Conservation (phyloP, 768 basidiomycete genomes). For the Tephrocybe rancida region DNA sequence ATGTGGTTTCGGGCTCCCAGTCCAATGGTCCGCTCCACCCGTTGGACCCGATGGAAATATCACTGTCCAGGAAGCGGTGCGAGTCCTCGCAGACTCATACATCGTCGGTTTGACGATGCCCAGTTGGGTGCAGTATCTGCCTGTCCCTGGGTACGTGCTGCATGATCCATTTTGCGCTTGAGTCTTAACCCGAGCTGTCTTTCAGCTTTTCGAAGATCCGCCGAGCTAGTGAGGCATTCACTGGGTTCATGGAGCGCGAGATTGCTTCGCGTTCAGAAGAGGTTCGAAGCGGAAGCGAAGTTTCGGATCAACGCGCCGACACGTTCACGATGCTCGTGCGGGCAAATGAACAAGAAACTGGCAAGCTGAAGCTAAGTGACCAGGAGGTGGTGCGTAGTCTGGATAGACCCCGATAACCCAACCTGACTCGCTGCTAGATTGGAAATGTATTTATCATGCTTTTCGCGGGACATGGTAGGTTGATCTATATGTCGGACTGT, state of each 20-base stretch:
- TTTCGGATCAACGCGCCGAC: constrained; percentile 22
- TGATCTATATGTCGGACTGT: background rate
- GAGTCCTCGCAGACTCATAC: constrained; percentile 31
- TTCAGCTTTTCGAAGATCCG: constrained; percentile 28
- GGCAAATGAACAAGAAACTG: constrained; percentile 44
- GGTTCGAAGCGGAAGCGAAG: constrained; percentile 14
- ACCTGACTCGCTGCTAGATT: constrained; percentile 31
- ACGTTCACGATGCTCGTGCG: constrained; percentile 45
- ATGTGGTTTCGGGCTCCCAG: constrained; percentile 47
- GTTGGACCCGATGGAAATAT: constrained; percentile 34
- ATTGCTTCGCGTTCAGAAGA: constrained; percentile 31
- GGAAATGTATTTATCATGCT: constrained; percentile 54
- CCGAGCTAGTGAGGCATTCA: constrained; percentile 29
- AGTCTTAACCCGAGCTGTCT: background rate
- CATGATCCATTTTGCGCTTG: background rate
- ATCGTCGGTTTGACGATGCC: background rate
- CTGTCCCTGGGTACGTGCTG: constrained; percentile 10
- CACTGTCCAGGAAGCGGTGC: constrained; percentile 37
- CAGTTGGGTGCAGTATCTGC: constrained; percentile 13
- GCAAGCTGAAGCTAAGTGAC: constrained; percentile 40
- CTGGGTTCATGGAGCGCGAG: constrained; percentile 38
- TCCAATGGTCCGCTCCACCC: constrained; percentile 40
- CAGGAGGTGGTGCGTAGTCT: constrained; percentile 36
- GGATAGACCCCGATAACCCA: background rate
- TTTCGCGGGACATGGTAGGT: constrained; percentile 59